Percentiles rank a stretch among this genome's conserved stretches.
Evolutionary conservation across 768 basidiomycete genomes (phyloP).

Genomic region (Macrolepiota fuliginosa): DNA sequence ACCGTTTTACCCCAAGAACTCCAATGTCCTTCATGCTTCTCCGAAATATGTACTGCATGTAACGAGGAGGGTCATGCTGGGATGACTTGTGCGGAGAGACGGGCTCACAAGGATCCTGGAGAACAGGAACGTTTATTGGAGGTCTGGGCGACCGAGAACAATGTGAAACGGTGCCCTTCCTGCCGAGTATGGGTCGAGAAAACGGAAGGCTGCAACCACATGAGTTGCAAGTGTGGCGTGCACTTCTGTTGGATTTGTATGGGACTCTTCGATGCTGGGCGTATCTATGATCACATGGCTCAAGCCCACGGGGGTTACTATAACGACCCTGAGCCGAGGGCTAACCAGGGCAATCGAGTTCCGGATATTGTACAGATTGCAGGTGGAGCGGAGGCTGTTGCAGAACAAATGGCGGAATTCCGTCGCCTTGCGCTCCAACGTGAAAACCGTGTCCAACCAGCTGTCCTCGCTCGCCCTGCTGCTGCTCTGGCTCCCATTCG

Average conservation of each 20-base stretch:
- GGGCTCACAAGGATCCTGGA: conserved; percentile 29
- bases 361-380: conserved; percentile 10
- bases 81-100: conserved; percentile 44
- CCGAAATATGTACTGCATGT: conserved; percentile 46
- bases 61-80: conserved; percentile 49
- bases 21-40: conserved; percentile 53
- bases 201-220: conserved; percentile 54
- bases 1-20: conserved; percentile 24
- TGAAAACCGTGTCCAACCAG: neutral
- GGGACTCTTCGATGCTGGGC: conserved; percentile 11
- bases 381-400: conserved; percentile 2
- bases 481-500: no score
- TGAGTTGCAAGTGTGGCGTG: conserved; percentile 46
- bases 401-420: conserved; percentile 8
- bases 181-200: conserved; percentile 49
- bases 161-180: conserved; percentile 45
- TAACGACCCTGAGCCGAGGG: neutral
- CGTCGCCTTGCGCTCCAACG: neutral
- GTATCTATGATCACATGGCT: conserved; percentile 15
- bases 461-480: no score
- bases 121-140: conserved; percentile 42
- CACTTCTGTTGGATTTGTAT: conserved; percentile 30
- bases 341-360: neutral
- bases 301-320: conserved; percentile 12
- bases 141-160: conserved; percentile 34